phyloP scores from a whole-genome alignment of 2,329 filamentous ascomycete genomes.

The Orbilia quercus region DNA sequence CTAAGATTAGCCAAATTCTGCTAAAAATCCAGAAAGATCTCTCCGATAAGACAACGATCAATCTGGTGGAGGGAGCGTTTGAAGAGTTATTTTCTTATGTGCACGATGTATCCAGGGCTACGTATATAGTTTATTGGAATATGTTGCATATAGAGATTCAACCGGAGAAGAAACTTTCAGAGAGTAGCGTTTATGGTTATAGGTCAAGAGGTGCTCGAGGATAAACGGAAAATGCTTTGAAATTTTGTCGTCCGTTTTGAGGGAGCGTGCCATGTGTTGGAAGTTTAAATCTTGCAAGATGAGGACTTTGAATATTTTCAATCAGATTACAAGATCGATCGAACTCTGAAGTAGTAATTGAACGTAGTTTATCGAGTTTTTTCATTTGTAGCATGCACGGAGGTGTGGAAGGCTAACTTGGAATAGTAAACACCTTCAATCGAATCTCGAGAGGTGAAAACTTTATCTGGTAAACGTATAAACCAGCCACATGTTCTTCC shows the following conservation, averaged over 20 bases:
- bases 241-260: too few relatives aligned
- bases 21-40: background rate
- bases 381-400: too few relatives aligned
- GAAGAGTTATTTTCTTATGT: constrained; percentile 2
- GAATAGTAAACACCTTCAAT: too few relatives aligned
- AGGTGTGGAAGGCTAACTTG: too few relatives aligned
- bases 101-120: background rate
- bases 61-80: background rate
- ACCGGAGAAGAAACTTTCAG: background rate
- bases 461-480: too few relatives aligned
- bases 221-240: too few relatives aligned
- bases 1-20: background rate
- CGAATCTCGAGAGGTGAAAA: too few relatives aligned
- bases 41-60: background rate
- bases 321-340: constrained; percentile 8
- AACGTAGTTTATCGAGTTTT: too few relatives aligned
- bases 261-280: background rate
- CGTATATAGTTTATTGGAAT: constrained; percentile 23
- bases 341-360: too few relatives aligned
- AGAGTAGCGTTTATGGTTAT: too few relatives aligned
- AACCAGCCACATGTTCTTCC: too few relatives aligned
- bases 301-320: background rate
- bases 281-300: background rate
- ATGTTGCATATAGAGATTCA: constrained; percentile 5
- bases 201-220: too few relatives aligned